These are phyloP conservation scores for Deuterostichococcus epilithicus DNA, from an alignment of 139 green algal species.

Conservation along the genomic window DNA sequence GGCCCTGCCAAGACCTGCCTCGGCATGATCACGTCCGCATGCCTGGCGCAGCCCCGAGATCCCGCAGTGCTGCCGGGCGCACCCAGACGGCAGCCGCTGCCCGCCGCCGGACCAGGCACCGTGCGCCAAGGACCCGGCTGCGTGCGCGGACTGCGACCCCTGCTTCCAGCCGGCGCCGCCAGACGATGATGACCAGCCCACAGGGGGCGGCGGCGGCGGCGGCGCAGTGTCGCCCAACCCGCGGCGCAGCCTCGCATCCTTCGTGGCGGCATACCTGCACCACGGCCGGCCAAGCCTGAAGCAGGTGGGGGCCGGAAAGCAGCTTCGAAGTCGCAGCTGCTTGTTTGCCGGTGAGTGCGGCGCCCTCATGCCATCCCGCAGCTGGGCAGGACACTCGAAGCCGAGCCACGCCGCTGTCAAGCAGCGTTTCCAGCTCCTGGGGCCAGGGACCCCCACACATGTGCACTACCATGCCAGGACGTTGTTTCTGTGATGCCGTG, in stretches of 20 bases:
- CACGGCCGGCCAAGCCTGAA: neutral
- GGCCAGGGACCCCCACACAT: too few species aligned
- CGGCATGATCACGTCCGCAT: too few species aligned
- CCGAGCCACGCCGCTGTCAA: too few species aligned
- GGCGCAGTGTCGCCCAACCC: neutral
- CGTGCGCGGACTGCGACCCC: constrained; percentile 55
- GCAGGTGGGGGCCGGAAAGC: too few species aligned
- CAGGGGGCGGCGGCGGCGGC: too few species aligned
- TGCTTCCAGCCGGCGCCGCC: constrained; percentile 45
- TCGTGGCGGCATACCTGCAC: neutral
- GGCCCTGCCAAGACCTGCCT: too few species aligned
- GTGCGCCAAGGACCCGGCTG: constrained; percentile 34
- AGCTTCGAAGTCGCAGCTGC: too few species aligned
- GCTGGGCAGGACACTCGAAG: too few species aligned
- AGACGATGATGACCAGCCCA: neutral
- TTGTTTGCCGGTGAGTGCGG: too few species aligned
- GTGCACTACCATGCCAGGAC: too few species aligned
- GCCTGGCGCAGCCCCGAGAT: constrained; percentile 13
- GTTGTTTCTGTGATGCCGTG: neutral
- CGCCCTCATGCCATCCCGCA: too few species aligned
- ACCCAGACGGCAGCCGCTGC: constrained; percentile 43
- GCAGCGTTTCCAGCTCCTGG: too few species aligned
- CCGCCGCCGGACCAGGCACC: constrained; percentile 72
- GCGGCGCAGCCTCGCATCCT: constrained; percentile 16
- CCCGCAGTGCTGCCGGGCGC: constrained; percentile 38